Evolutionary conservation across 2,329 filamentous ascomycete genomes (phyloP).

Genomic region (Dothidotthia symphoricarpi): DNA sequence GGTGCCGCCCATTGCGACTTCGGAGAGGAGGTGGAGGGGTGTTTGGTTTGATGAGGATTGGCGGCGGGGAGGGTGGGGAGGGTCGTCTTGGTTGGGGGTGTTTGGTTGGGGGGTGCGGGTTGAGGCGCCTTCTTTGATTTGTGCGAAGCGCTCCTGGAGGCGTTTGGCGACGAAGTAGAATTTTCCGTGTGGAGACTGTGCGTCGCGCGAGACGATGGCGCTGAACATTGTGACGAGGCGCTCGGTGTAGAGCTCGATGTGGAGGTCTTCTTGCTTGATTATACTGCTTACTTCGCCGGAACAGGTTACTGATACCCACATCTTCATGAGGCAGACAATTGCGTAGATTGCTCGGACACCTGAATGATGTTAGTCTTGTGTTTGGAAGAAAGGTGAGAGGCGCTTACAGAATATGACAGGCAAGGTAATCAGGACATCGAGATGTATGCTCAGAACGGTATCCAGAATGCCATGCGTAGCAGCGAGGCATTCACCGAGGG

Average conservation of each 20-base stretch:
- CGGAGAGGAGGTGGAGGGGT: slow-evolving; percentile 40
- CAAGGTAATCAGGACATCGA: slow-evolving; percentile 44
- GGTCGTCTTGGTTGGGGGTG: slow-evolving; percentile 12
- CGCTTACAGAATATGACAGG: slow-evolving; percentile 48
- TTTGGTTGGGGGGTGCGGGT: slow-evolving; percentile 18
- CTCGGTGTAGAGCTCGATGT: slow-evolving; percentile 50
- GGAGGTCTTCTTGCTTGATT: slow-evolving; percentile 49
- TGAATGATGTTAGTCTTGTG: slow-evolving; percentile 19
- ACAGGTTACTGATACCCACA: slow-evolving; percentile 56
- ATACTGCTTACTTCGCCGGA: slow-evolving; percentile 51
- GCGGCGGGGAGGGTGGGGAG: slow-evolving; percentile 16
- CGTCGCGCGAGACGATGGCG: slow-evolving; percentile 42
- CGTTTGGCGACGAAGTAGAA: slow-evolving; percentile 49
- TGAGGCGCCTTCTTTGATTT: slow-evolving; percentile 45
- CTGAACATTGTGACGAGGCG: slow-evolving; percentile 49
- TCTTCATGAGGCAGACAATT: slow-evolving; percentile 59
- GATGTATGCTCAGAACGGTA: slow-evolving; percentile 51
- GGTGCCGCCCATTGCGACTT: slow-evolving; percentile 42
- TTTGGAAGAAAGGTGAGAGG: background rate
- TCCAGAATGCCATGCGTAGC: slow-evolving; percentile 50
- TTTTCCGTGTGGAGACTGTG: slow-evolving; percentile 48
- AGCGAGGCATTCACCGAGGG: slow-evolving; percentile 48
- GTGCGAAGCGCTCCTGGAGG: slow-evolving; percentile 47
- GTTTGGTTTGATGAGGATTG: slow-evolving; percentile 37
- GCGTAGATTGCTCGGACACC: slow-evolving; percentile 58